phyloP scores from a whole-genome alignment of 345 rosid genomes.

The Viola odorata region DNA sequence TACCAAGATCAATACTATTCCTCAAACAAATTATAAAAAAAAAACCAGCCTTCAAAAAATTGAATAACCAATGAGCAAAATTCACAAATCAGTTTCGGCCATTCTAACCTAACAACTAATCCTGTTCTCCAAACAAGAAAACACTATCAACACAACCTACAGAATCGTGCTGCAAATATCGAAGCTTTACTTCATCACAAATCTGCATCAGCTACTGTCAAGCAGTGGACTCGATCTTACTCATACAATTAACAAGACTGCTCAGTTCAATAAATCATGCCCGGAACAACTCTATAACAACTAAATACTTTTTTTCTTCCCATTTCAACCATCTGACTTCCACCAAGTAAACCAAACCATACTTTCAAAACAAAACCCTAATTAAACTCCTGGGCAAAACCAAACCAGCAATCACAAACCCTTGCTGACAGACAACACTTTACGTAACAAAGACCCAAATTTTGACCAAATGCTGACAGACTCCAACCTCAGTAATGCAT shows the following conservation, averaged over 20 bases:
- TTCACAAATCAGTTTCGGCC: too few relatives aligned
- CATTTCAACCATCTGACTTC: not conserved
- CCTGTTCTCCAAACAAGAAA: too few relatives aligned
- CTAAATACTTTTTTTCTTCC: not conserved
- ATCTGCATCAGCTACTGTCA: too few relatives aligned
- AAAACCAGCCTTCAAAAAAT: too few relatives aligned
- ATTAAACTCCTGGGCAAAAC: conserved; percentile 10
- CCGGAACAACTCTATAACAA: conserved; percentile 2
- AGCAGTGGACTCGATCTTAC: too few relatives aligned
- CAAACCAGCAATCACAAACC: conserved; percentile 24
- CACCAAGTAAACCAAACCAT: conserved; percentile 16
- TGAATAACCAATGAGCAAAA: too few relatives aligned
- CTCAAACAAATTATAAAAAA: too few relatives aligned
- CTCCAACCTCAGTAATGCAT: conserved; percentile 23
- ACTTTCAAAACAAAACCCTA: conserved; percentile 10
- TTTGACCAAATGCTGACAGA: conserved; percentile 28
- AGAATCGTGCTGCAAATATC: too few relatives aligned
- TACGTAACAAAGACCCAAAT: conserved; percentile 21
- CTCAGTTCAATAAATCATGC: conserved; percentile 5
- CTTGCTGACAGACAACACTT: conserved; percentile 13
- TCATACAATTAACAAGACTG: not conserved
- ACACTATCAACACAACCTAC: too few relatives aligned
- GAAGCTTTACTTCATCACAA: too few relatives aligned
- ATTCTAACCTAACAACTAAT: too few relatives aligned
- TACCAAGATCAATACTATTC: too few relatives aligned